Base-by-base conservation (phyloP, 306 rosid genomes). In the Quercus suber region DNA sequence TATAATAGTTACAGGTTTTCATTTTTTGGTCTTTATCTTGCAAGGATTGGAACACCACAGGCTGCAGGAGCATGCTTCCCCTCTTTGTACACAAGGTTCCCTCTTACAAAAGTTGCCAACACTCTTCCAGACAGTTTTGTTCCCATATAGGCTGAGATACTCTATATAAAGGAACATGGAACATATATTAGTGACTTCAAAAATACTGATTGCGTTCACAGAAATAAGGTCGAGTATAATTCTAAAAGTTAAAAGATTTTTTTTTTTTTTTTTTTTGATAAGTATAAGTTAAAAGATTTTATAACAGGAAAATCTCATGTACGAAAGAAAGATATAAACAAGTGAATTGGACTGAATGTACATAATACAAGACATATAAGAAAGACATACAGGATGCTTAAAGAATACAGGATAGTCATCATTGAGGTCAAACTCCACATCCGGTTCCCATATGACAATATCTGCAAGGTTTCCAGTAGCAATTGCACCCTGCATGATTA, bases 391-490 rank as follows among this genome's bases (percentile, higher is more conserved):
- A 8, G 97, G 89, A 84, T 95, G 95, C 81, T 84, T 92, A 25
- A 89, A 69, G 78, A 81, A 86, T 37, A 88, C 87, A 18, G 90
- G 92, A 73, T 86, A 71, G 76, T 83, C 86, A 12, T 92, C 84
- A 52, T 86, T 49, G 71, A 92, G 93, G 23, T 89, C 82, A 65
- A 92, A 89, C 77, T 95, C 97, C 73, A 56, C 57, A 80, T 91
- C 98, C n/a, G 99, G 99, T 60, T 88, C 89, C 98, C 98, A 95
- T 45, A 93, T 95, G 57, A 89, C 96, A 21, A 95, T 84, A 83
- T 95, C 99, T 57, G 98, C 98, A 84, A 85, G 84, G 55, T 92
- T 91, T 84, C 99, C 97, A 61, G 83, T 75, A 59, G 79, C 89
- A 86, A 95, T 91, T 52, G 87, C 78, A 21, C 99, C 99, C 99